A percentile compares a stretch with the other conserved stretches of the same genome.
Evolutionary conservation across 495 filamentous ascomycete genomes (phyloP).

Genomic region (Pseudevernia furfuracea): DNA sequence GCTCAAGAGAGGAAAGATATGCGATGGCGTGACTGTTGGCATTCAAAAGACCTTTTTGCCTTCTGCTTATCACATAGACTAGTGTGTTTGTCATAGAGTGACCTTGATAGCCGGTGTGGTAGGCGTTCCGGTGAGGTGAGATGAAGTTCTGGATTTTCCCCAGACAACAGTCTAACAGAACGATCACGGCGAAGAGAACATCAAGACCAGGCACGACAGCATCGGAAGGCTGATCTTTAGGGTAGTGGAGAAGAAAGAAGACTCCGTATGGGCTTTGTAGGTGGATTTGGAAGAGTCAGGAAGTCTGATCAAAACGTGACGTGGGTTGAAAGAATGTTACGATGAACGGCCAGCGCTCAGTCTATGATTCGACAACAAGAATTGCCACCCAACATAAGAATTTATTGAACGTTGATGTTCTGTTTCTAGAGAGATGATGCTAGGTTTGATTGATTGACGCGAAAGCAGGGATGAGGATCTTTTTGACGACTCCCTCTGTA

Average conservation of each 20-base stretch:
- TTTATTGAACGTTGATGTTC: constrained; percentile 4
- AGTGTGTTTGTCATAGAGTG: neutral
- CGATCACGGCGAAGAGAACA: neutral
- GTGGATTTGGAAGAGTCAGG: neutral
- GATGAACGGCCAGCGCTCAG: constrained; percentile 13
- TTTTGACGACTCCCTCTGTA: neutral
- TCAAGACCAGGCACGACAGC: neutral
- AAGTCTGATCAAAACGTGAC: neutral
- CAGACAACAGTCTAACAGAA: neutral
- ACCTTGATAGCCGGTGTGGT: neutral
- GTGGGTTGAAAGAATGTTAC: neutral
- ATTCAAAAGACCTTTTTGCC: neutral
- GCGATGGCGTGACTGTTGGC: neutral
- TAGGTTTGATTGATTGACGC: neutral
- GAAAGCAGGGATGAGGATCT: neutral
- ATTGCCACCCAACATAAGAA: no score
- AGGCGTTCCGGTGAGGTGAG: constrained; percentile 4
- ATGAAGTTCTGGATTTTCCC: neutral
- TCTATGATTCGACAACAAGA: neutral
- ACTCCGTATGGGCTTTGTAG: neutral
- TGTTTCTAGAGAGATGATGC: neutral
- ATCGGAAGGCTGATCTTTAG: neutral
- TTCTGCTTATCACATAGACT: neutral
- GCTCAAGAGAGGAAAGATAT: neutral
- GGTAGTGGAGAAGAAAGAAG: neutral